Evolutionary conservation across 2,329 filamentous ascomycete species (phyloP).

Genomic region (Colletotrichum sidae): DNA sequence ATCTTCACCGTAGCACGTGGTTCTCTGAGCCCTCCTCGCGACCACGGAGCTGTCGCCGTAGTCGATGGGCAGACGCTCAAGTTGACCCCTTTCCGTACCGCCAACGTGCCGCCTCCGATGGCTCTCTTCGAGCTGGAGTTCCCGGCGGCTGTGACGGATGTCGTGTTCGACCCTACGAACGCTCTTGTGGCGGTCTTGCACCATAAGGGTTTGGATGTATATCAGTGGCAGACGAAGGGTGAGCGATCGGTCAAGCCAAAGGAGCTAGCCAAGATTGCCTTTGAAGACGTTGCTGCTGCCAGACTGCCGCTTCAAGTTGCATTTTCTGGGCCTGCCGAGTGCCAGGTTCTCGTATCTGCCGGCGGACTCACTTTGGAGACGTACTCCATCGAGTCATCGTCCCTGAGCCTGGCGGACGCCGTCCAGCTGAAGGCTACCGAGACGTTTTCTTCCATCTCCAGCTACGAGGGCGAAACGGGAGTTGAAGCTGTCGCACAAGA

Average conservation of each 20-base stretch:
- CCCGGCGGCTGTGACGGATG: slow-evolving; percentile 75
- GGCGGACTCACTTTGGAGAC: slow-evolving; percentile 36
- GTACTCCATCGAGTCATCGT: slow-evolving; percentile 8
- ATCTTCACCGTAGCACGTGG: slow-evolving; percentile 76
- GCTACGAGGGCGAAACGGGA: slow-evolving; percentile 44
- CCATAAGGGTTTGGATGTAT: slow-evolving; percentile 73
- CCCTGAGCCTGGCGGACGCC: neutral
- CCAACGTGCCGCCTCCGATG: slow-evolving; percentile 95
- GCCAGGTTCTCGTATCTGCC: slow-evolving; percentile 48
- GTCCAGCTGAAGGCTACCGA: slow-evolving; percentile 17
- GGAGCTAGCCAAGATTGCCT: slow-evolving; percentile 53
- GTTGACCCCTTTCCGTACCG: slow-evolving; percentile 84
- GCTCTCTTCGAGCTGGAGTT: slow-evolving; percentile 79
- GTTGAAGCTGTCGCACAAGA: slow-evolving; percentile 59
- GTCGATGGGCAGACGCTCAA: slow-evolving; percentile 86
- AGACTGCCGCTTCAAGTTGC: slow-evolving; percentile 47
- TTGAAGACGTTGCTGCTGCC: slow-evolving; percentile 41
- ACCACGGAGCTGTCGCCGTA: slow-evolving; percentile 83
- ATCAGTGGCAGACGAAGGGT: slow-evolving; percentile 74
- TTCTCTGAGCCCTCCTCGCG: slow-evolving; percentile 76
- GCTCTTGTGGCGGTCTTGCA: slow-evolving; percentile 79
- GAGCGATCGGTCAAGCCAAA: slow-evolving; percentile 60
- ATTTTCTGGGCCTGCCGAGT: slow-evolving; percentile 43
- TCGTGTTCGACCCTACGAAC: slow-evolving; percentile 76
- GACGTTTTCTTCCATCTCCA: slow-evolving; percentile 44